phyloP scores from a whole-genome alignment of 306 rosid genomes.

The Trifolium repens region DNA sequence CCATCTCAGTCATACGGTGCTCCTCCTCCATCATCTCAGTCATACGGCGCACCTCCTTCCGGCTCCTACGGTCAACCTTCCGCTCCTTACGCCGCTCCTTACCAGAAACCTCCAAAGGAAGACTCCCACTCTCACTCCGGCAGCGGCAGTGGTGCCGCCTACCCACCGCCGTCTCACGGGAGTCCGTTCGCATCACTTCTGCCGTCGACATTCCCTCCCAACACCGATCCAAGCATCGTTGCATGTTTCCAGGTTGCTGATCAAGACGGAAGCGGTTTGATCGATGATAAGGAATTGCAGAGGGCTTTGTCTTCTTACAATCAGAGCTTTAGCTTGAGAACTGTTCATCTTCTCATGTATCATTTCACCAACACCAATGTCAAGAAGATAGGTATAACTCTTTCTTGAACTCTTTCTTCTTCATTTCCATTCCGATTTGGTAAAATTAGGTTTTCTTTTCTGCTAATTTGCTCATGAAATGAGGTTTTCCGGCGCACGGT shows the following conservation, averaged over 20 bases:
- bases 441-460: constrained; percentile 27
- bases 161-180: constrained; percentile 52
- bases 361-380: constrained; percentile 77
- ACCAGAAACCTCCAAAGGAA: constrained; percentile 54
- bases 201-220: constrained; percentile 89
- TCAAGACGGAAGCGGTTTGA: constrained; percentile 88
- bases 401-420: not conserved
- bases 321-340: constrained; percentile 85
- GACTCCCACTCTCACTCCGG: constrained; percentile 45
- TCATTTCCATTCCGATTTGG: constrained; percentile 1
- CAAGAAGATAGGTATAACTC: constrained; percentile 71
- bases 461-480: constrained; percentile 1
- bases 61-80: constrained; percentile 38
- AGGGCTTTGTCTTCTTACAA: constrained; percentile 77
- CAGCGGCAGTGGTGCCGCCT: constrained; percentile 38
- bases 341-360: constrained; percentile 94
- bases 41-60: constrained; percentile 32
- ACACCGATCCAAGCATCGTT: constrained; percentile 80
- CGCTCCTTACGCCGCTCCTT: constrained; percentile 48
- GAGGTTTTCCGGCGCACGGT: constrained; percentile 25
- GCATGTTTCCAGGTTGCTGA: constrained; percentile 92
- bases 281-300: constrained; percentile 93
- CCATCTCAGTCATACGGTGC: constrained; percentile 32
- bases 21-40: constrained; percentile 6
- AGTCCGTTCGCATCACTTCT: constrained; percentile 73